Conservation (phyloP, 768 basidiomycete genomes). For the Tylopilus sp. region DNA sequence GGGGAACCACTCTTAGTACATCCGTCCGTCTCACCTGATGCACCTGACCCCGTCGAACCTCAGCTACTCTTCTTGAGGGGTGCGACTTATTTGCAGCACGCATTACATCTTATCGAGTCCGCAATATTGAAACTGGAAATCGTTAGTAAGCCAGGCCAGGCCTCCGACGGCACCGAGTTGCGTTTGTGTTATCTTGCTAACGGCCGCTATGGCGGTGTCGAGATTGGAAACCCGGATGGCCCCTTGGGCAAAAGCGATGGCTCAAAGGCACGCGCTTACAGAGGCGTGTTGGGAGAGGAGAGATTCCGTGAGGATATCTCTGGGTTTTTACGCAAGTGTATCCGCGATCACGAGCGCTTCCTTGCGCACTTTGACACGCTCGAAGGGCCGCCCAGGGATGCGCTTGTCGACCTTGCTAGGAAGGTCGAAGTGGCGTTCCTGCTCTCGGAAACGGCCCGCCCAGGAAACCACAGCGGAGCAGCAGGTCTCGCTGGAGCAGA, state of each 20-base stretch:
- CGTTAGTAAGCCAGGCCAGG: slow-evolving; percentile 51
- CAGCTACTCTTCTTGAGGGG: slow-evolving; percentile 83
- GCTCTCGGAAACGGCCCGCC: slow-evolving; percentile 64
- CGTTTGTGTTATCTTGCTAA: slow-evolving; percentile 73
- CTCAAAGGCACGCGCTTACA: slow-evolving; percentile 63
- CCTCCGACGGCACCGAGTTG: slow-evolving; percentile 67
- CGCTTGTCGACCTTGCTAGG: slow-evolving; percentile 41
- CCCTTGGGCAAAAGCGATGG: slow-evolving; percentile 61
- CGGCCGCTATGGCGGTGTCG: slow-evolving; percentile 79
- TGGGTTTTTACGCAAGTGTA: slow-evolving; percentile 62
- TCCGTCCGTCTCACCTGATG: slow-evolving; percentile 69
- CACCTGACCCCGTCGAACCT: slow-evolving; percentile 84
- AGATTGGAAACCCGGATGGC: slow-evolving; percentile 78
- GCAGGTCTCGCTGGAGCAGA: slow-evolving; percentile 39
- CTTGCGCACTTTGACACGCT: slow-evolving; percentile 78
- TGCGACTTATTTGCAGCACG: slow-evolving; percentile 79
- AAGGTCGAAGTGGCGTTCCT: slow-evolving; percentile 66
- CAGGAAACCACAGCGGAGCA: slow-evolving; percentile 46
- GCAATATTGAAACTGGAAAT: slow-evolving; percentile 70
- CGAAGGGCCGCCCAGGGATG: slow-evolving; percentile 37
- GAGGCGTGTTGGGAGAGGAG: slow-evolving; percentile 50
- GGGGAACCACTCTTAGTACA: slow-evolving; percentile 56
- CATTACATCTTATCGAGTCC: slow-evolving; percentile 68
- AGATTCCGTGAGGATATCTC: slow-evolving; percentile 59
- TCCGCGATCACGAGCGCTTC: slow-evolving; percentile 85